Conservation (phyloP, 768 basidiomycete genomes). For the Pleurotus ostreatus region DNA sequence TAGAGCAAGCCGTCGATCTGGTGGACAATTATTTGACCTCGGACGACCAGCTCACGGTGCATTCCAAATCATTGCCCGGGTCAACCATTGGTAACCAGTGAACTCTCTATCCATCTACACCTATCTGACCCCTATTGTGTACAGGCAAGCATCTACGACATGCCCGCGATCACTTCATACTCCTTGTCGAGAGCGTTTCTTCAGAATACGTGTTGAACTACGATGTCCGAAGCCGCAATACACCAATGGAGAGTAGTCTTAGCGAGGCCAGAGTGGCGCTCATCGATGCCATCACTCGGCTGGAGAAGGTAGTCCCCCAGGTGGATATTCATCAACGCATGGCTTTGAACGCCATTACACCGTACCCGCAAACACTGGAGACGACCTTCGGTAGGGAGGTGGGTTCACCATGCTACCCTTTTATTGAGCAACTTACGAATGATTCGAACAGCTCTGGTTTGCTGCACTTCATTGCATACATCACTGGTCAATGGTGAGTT, state of each 20-base stretch:
- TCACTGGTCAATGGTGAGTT: slow-evolving; percentile 83
- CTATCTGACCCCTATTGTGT: slow-evolving; percentile 4
- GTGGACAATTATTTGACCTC: slow-evolving; percentile 60
- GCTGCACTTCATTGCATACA: slow-evolving; percentile 82
- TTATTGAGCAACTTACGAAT: background rate
- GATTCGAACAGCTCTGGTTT: slow-evolving; percentile 67
- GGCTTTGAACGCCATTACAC: slow-evolving; percentile 77
- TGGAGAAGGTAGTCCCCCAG: slow-evolving; percentile 50
- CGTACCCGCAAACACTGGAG: slow-evolving; percentile 67
- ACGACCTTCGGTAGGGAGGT: slow-evolving; percentile 86
- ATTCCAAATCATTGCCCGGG: slow-evolving; percentile 77
- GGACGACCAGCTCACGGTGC: slow-evolving; percentile 64
- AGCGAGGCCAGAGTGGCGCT: slow-evolving; percentile 56
- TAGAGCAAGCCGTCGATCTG: slow-evolving; percentile 72
- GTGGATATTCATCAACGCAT: slow-evolving; percentile 53
- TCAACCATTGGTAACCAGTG: slow-evolving; percentile 70
- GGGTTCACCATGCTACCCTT: slow-evolving; percentile 9
- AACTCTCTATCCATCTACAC: slow-evolving; percentile 1
- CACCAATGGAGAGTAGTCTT: slow-evolving; percentile 76
- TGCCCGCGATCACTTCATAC: slow-evolving; percentile 77
- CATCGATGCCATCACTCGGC: slow-evolving; percentile 46
- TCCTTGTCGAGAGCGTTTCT: slow-evolving; percentile 54
- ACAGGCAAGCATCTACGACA: slow-evolving; percentile 84
- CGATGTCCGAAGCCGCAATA: slow-evolving; percentile 72
- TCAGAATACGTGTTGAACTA: slow-evolving; percentile 60